Base-by-base conservation (phyloP, 2,329 filamentous ascomycete genomes). In the Apiospora malaysiana region DNA sequence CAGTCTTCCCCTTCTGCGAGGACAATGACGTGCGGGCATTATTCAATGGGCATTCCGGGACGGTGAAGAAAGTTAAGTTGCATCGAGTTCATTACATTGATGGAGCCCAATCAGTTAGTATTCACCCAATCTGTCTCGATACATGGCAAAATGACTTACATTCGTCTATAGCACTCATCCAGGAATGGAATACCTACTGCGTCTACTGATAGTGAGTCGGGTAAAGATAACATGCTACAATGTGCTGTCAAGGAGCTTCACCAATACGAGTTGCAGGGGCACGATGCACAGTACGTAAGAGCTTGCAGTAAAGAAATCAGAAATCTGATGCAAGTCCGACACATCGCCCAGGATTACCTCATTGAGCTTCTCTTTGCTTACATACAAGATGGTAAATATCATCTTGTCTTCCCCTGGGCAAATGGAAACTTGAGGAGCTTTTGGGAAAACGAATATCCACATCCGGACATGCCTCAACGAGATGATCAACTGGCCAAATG, bases 321-420 rank as follows among this genome's bases (percentile, higher is more conserved):
- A 23, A 63, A 63, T 16, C 56, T 63, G 4, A 32, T 27, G 25
- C 56, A 7, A 8, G 25, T 63, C 7, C 10, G 32, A 63, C 12
- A n/a, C 4, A 18, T 27, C 4, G 18, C 1, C 21, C 56, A 63
- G 4, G 4, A 8, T 2, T 8, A 40, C 56, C 7, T 63, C 2
- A 63, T 63, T 21, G 56, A 32, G 18, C 23, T 63, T 63, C 9
- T 32, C 8, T 63, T 63, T 21, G 23, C n/a, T 2, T 63, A 32
- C 9, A 27, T n/a, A 18, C 12, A 32, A 3, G 16, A 37, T 1
- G 4, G 2, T 1, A 4, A 23, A 7, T 63, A 27, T 9, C 16
- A 63, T 12, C 56, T 63, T 10, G 56, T 63, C 10, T 63, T 63
- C 25, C 56, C 56, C 56, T 63, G 56, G 56, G 56, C 56, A 6